Conservation (phyloP, 2,329 filamentous ascomycete genomes). For the Alternaria ventricosa region DNA sequence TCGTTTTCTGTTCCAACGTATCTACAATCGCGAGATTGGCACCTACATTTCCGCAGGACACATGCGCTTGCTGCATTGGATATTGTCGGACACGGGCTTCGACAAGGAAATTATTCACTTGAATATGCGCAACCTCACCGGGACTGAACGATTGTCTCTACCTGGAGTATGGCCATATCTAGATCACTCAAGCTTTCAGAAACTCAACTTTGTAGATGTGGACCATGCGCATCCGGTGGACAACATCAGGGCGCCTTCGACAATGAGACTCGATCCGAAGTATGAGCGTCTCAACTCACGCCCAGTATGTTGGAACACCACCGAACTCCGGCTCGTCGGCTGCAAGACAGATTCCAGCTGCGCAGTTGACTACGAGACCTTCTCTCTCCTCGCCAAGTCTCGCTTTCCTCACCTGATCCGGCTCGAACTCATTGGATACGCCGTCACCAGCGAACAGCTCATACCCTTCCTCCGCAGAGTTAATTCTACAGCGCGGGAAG, state of each 20-base stretch:
- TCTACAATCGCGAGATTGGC: neutral
- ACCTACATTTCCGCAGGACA: neutral
- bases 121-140: neutral
- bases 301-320: neutral
- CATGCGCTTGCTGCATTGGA: neutral
- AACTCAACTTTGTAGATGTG: neutral
- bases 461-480: neutral
- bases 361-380: neutral
- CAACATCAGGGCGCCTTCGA: neutral
- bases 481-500: neutral
- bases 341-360: neutral
- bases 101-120: neutral
- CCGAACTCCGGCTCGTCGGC: neutral
- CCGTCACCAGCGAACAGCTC: neutral
- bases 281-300: neutral
- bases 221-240: neutral
- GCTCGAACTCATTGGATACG: neutral
- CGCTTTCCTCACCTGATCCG: neutral
- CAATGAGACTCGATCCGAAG: neutral
- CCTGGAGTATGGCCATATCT: neutral
- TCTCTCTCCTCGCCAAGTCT: neutral
- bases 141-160: neutral
- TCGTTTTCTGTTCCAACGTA: neutral
- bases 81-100: neutral
- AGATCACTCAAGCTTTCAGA: neutral